These are phyloP conservation scores for Aegilops longissima DNA, from an alignment of 176 grass and related monocot species.

Conservation along the genomic window DNA sequence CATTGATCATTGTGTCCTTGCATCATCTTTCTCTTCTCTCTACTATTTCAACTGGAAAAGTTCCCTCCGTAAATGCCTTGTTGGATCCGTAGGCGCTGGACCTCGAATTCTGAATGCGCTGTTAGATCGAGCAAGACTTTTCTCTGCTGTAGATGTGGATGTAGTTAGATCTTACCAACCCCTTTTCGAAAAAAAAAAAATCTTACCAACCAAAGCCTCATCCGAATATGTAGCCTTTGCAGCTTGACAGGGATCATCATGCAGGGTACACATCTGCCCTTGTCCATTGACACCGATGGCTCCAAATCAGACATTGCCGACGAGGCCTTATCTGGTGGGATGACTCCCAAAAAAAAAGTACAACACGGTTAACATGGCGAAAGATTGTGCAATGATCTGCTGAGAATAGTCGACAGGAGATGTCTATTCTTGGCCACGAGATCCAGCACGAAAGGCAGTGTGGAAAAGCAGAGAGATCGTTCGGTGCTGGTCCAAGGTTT, in stretches of 20 bases:
- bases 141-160: too few relatives aligned
- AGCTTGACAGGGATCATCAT: constrained; percentile 19
- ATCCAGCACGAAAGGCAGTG: background rate
- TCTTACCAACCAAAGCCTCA: constrained; percentile 9
- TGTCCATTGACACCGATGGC: background rate
- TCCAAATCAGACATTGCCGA: background rate
- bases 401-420: background rate
- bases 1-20: too few relatives aligned
- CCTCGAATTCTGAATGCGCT: too few relatives aligned
- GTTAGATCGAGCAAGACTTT: too few relatives aligned
- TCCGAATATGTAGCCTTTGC: background rate
- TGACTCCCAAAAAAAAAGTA: background rate
- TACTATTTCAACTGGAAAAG: too few relatives aligned
- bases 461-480: background rate
- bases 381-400: background rate
- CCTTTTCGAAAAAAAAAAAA: background rate
- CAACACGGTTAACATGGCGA: background rate
- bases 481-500: background rate
- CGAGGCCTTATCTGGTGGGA: background rate
- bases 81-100: too few relatives aligned
- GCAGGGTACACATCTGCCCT: background rate
- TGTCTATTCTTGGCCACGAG: background rate
- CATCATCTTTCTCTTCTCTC: too few relatives aligned
- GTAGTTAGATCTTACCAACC: too few relatives aligned
- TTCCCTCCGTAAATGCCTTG: too few relatives aligned